Conservation (phyloP, 768 basidiomycete species). For the Cubamyces lactineus region DNA sequence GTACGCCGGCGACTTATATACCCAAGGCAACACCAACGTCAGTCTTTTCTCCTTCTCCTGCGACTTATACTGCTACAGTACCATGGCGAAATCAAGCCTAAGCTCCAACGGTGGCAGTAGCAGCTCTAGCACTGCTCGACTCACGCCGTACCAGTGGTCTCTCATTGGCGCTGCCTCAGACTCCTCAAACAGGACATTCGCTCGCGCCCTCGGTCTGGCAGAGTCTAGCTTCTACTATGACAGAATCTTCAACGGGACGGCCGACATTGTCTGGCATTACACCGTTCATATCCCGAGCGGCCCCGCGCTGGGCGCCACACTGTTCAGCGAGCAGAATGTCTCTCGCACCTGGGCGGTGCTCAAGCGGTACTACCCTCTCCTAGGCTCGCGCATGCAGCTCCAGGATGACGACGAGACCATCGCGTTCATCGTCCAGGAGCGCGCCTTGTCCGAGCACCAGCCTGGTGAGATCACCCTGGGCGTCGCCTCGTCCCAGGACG, state of each 20-base stretch:
- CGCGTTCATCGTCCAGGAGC: conserved; percentile 48
- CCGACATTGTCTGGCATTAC: conserved; percentile 45
- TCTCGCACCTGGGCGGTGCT: conserved; percentile 47
- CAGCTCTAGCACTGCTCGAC: too few relatives aligned
- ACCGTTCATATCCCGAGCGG: conserved; percentile 34
- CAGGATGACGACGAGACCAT: conserved; percentile 31
- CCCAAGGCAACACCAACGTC: too few relatives aligned
- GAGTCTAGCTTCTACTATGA: conserved; percentile 33
- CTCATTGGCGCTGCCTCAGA: conserved; percentile 2
- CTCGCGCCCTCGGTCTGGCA: conserved; percentile 27
- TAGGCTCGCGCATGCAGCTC: conserved; percentile 45
- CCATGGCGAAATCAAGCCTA: too few relatives aligned
- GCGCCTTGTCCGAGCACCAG: conserved; percentile 35
- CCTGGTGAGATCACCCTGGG: conserved; percentile 46
- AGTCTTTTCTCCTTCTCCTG: too few relatives aligned
- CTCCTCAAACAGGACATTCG: conserved; percentile 18
- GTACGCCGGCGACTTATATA: too few relatives aligned
- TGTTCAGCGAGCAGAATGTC: conserved; percentile 41
- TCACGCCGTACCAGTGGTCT: conserved; percentile 10
- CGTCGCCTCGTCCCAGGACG: conserved; percentile 38
- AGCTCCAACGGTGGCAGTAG: too few relatives aligned
- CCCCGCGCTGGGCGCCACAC: conserved; percentile 15
- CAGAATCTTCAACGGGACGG: conserved; percentile 35
- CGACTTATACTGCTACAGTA: too few relatives aligned
- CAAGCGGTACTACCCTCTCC: conserved; percentile 54